These are phyloP conservation scores for Prunus mongolica DNA, from an alignment of 306 rosid genomes.

Conservation along the genomic window DNA sequence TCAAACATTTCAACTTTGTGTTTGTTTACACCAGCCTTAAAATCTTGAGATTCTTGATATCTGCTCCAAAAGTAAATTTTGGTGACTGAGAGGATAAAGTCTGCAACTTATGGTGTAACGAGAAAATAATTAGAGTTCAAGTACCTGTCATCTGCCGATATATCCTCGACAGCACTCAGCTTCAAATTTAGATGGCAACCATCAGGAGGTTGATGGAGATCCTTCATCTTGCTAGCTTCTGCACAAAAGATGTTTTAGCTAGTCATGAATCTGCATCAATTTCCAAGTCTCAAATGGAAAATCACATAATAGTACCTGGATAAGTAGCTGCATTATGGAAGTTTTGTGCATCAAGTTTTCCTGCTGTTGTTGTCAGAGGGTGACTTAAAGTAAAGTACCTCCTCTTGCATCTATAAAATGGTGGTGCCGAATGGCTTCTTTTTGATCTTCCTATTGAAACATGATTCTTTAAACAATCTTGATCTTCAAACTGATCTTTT, in stretches of 20 bases:
- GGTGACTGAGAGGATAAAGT: conserved; percentile 20
- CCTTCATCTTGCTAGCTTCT: conserved; percentile 37
- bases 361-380: conserved; percentile 27
- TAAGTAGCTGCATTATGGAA: conserved; percentile 27
- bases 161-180: conserved; percentile 31
- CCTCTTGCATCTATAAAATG: conserved; percentile 58
- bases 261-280: background rate
- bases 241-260: conserved; percentile 28
- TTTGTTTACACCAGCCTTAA: conserved; percentile 29
- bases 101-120: background rate
- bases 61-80: conserved; percentile 31
- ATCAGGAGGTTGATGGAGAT: conserved; percentile 28
- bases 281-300: conserved; percentile 3
- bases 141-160: conserved; percentile 41
- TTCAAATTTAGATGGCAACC: conserved; percentile 12
- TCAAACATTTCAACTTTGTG: conserved; percentile 23
- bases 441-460: conserved; percentile 35
- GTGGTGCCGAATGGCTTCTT: conserved; percentile 86
- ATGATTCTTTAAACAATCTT: conserved; percentile 25
- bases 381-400: conserved; percentile 50
- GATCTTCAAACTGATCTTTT: conserved; percentile 23
- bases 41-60: conserved; percentile 37
- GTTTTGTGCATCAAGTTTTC: conserved; percentile 27
- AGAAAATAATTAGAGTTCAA: conserved; percentile 3
- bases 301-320: conserved; percentile 43